Evolutionary conservation across 2,329 filamentous ascomycete genomes (phyloP), one percentile per base, ranked within the genome.

Genomic region (Colletotrichum musicola): DNA sequence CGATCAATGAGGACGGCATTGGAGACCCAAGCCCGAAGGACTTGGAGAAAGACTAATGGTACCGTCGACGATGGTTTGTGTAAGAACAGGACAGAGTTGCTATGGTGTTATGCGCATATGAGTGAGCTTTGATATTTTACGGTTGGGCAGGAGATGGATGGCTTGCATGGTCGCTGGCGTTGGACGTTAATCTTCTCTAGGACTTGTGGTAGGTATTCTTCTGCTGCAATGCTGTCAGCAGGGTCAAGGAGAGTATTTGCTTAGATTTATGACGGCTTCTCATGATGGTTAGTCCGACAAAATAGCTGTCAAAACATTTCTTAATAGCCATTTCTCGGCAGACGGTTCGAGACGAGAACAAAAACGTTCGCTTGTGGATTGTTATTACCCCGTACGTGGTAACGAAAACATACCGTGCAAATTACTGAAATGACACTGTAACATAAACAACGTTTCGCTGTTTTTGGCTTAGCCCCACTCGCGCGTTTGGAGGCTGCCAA

Each of bases 1-100:
- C 96, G 54, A 99, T 99, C 78, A 94, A 93, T 65, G 97, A 98
- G 81, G 94, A 98, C 78, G 96, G 96, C 50, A 99, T 99, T 76
- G 94, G 94, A 30, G 96, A 99, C 78, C 96, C 96, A 51, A 93
- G 92, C 68, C 95, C 96, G 53, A 99, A 99, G 85, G 96, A 99
- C 76, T 81, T 95, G 78, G 95, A 98, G 77, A 97, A 97, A 81
- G 92, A 94, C 64, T 88, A 80, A 4, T 12, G 7, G 30, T 35
- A 35, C 14, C 4, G 1, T 6, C n/a, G 22, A 6, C 20, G 4
- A 22, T 58, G 22, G 3, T 25, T 22, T 20, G 44, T 44, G 46
- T 18, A 7, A 16, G 1, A 30, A 25, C 18, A 44, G n/a, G 55
- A n/a, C 18, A 42, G 18, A n/a, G n/a, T 6, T n/a, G 35, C 22